Conservation (phyloP, 306 rosid genomes). For the Biancaea sappan region DNA sequence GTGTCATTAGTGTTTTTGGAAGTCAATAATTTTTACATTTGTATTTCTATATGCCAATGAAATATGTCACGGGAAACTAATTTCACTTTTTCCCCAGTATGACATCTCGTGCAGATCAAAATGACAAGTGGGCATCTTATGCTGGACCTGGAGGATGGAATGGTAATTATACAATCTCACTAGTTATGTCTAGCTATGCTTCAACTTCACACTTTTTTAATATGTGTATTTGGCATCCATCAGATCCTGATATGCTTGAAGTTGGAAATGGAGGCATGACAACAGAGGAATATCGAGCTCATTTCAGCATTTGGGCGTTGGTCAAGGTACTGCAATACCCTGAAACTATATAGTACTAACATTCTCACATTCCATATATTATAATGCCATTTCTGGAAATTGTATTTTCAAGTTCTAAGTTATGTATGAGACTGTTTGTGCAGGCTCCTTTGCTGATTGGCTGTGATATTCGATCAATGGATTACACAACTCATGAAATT, state of each 20-base stretch:
- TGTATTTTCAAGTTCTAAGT: neutral
- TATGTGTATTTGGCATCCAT: constrained; percentile 8
- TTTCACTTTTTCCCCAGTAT: constrained; percentile 36
- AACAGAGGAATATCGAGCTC: constrained; percentile 63
- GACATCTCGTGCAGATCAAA: constrained; percentile 60
- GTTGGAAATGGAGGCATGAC: constrained; percentile 80
- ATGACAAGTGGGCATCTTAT: constrained; percentile 67
- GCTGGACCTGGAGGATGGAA: constrained; percentile 82
- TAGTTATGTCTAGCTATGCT: neutral
- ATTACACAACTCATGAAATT: constrained; percentile 37
- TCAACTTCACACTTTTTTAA: neutral
- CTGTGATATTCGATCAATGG: constrained; percentile 61
- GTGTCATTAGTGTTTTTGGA: neutral
- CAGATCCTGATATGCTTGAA: constrained; percentile 85
- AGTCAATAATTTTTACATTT: too few relatives aligned
- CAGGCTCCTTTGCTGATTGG: constrained; percentile 70
- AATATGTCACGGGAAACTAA: too few relatives aligned
- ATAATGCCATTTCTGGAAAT: neutral
- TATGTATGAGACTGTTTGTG: neutral
- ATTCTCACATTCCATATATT: too few relatives aligned
- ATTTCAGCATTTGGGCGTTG: constrained; percentile 78
- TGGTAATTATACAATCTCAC: constrained; percentile 46
- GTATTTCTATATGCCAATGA: too few relatives aligned
- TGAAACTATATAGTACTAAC: too few relatives aligned
- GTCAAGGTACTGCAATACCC: too few relatives aligned